Base-by-base conservation (phyloP, 2,329 filamentous ascomycete genomes). In the Beauveria sp. region DNA sequence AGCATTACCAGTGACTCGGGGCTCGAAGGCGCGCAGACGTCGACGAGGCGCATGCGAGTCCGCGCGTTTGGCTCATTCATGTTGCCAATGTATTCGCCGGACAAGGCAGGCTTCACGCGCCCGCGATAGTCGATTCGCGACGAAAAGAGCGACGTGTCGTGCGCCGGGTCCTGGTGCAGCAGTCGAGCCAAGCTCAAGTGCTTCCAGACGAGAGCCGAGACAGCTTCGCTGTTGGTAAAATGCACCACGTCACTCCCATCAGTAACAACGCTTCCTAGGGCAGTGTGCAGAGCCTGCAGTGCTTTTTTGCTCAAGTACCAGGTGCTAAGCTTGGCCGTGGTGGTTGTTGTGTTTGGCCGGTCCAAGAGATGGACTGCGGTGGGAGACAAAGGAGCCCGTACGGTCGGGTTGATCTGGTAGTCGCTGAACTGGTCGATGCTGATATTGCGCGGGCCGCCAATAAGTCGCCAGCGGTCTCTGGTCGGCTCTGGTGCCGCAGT, bases 131-230 rank as follows among this genome's bases (percentile, higher is more conserved):
- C 48, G 18, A 50, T 50, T 4, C 48, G 48, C 22, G 48, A 18
- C 14, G 24, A 22, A 20, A 50, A 50, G 12, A 50, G 48, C 9
- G 48, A 50, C 18, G 48, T 28, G 5, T 26, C 16, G 14, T 50
- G 14, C 22, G 48, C 20, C 12, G 5, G 38, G 3, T 24, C 18
- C 12, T 58, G n/a, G 26, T 58, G 20, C n/a, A 58, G n/a, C 3
- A 34, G 28, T 18, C 54, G 54, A 26, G 54, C 54, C 43, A 45
- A 42, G 8, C 54, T 58, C 43, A 58, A 22, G 42, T 58, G 54
- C 20, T 58, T 58, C 54, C 54, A 58, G 42, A 58, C 42, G 20
- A 58, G 38, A 3, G 54, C 54, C 20, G 54, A 45, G 24, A 58
- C 54, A 9, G 40, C 54, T 26, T 58, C 54, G 22, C 54, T 38